Percentiles rank a stretch among this genome's conserved stretches.
Evolutionary conservation across 306 rosid species (phyloP).

Genomic region (Aeschynomene evenia): DNA sequence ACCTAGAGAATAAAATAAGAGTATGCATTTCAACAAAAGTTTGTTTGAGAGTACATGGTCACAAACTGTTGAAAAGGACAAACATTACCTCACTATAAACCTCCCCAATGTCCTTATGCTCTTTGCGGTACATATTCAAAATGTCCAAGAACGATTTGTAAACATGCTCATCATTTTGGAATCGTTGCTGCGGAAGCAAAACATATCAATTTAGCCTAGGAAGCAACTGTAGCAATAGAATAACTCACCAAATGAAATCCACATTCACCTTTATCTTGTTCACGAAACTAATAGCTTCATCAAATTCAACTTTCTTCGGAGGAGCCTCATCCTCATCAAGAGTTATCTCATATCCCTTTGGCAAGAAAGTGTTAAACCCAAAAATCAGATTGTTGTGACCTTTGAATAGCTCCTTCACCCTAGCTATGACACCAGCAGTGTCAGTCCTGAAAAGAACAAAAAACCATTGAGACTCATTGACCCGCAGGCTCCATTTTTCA

Average conservation of each 20-base stretch:
- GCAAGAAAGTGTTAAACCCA: slow-evolving; percentile 96
- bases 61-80: neutral
- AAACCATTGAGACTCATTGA: slow-evolving; percentile 8
- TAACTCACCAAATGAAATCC: slow-evolving; percentile 5
- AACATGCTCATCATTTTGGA: slow-evolving; percentile 79
- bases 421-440: slow-evolving; percentile 87
- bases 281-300: slow-evolving; percentile 96
- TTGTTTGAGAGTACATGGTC: neutral
- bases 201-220: slow-evolving; percentile 13
- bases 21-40: slow-evolving; percentile 7
- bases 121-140: slow-evolving; percentile 96
- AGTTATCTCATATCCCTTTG: slow-evolving; percentile 94
- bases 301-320: slow-evolving; percentile 94
- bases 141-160: slow-evolving; percentile 95
- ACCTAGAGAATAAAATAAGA: slow-evolving; percentile 47
- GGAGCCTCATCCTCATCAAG: slow-evolving; percentile 74
- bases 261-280: slow-evolving; percentile 89
- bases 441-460: slow-evolving; percentile 67
- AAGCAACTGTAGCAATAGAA: slow-evolving; percentile 13
- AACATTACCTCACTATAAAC: slow-evolving; percentile 81
- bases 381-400: slow-evolving; percentile 89
- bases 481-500: slow-evolving; percentile 13
- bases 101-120: slow-evolving; percentile 86
- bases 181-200: slow-evolving; percentile 66
- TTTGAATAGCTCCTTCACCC: slow-evolving; percentile 94